Percentiles rank a stretch among this genome's conserved stretches.
These are phyloP conservation scores for Choiromyces venosus DNA, from an alignment of 495 filamentous ascomycete genomes.

Conservation along the genomic window DNA sequence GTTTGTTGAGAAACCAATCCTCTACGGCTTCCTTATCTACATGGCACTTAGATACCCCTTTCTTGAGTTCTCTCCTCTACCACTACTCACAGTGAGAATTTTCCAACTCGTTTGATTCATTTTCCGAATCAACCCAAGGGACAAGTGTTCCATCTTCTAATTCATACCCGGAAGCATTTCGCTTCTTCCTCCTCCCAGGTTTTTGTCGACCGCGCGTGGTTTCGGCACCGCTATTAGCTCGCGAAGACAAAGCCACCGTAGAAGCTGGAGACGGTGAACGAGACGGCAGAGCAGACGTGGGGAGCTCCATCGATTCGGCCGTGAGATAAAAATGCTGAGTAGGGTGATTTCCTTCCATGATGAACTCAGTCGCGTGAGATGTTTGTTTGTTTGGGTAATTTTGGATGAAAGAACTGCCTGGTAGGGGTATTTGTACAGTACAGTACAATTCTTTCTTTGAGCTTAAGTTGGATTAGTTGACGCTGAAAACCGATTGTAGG, in stretches of 20 bases:
- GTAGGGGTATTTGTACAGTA: background rate
- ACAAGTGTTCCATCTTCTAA: background rate
- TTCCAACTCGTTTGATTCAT: background rate
- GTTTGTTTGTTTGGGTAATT: background rate
- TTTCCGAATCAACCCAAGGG: background rate
- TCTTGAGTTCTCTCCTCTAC: background rate
- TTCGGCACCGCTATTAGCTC: background rate
- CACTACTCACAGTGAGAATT: background rate
- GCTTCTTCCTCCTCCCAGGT: background rate
- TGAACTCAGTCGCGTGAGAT: background rate
- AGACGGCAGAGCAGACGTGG: background rate
- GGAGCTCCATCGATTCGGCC: background rate
- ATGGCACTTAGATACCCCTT: background rate
- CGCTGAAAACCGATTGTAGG: background rate
- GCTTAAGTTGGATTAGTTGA: background rate
- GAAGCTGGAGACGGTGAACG: background rate
- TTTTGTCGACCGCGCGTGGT: background rate
- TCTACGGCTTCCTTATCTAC: constrained; percentile 19
- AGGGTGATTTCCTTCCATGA: background rate
- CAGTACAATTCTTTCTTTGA: background rate
- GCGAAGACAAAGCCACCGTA: background rate
- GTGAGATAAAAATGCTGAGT: background rate
- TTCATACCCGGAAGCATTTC: background rate
- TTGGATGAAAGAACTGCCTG: background rate
- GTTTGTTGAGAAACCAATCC: constrained; percentile 32